phyloP scores from a whole-genome alignment of 306 rosid species.

The Lagenaria siceraria region DNA sequence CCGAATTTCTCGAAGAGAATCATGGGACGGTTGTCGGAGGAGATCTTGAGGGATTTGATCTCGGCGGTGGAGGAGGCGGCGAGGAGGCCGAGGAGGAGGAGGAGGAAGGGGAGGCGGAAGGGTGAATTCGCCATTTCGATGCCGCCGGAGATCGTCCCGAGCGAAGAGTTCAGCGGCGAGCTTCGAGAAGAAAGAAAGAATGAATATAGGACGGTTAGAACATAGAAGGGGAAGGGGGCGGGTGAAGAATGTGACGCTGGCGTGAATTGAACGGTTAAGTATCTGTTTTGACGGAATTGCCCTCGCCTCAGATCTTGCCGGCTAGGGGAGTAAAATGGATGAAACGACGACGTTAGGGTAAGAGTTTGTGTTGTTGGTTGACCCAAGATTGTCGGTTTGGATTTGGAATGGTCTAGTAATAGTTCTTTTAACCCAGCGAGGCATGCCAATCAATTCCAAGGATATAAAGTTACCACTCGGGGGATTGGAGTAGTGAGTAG shows the following conservation, averaged over 20 bases:
- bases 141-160: constrained; percentile 4
- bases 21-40: constrained; percentile 60
- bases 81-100: constrained; percentile 15
- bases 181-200: not conserved
- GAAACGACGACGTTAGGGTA: not conserved
- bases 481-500: too few relatives aligned
- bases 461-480: too few relatives aligned
- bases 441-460: not conserved
- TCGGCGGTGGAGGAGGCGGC: constrained; percentile 40
- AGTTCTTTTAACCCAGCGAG: not conserved
- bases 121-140: constrained; percentile 28
- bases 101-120: constrained; percentile 20
- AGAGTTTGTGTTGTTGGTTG: not conserved
- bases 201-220: not conserved
- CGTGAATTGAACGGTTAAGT: constrained; percentile 1
- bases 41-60: constrained; percentile 60
- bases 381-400: constrained; percentile 2
- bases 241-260: constrained; percentile 4
- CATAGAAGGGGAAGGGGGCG: not conserved
- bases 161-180: not conserved
- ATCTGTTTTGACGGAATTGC: not conserved
- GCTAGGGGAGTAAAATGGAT: not conserved
- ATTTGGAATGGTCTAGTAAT: not conserved
- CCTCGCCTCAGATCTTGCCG: constrained; percentile 5
- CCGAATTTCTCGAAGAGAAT: constrained; percentile 83